Evolutionary conservation across 1,284 basidiomycete genomes (phyloP).

Genomic region (Apiotrichum domesticum): DNA sequence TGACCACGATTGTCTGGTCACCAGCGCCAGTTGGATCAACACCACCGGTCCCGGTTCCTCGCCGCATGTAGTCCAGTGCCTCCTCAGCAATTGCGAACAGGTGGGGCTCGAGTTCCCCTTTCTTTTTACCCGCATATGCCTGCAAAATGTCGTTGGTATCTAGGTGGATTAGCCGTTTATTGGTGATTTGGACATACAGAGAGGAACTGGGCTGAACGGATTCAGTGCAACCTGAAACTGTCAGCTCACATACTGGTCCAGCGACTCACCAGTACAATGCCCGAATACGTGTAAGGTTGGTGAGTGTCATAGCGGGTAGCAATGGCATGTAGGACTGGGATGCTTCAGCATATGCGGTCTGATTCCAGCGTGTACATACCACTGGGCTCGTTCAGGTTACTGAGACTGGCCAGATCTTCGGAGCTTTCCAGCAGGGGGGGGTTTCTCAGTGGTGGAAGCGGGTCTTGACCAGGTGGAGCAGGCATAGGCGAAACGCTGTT

Average conservation of each 20-base stretch:
- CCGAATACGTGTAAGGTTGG: conserved; percentile 97
- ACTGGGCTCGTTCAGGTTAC: conserved; percentile 95
- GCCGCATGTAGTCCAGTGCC: conserved; percentile 90
- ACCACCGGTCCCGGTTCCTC: conserved; percentile 48
- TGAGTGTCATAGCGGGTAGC: conserved; percentile 94
- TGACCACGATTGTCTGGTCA: conserved; percentile 98
- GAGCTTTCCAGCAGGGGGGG: conserved; percentile 93
- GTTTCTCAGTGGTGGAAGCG: conserved; percentile 87
- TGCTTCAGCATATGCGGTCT: background rate
- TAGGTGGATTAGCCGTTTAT: conserved; percentile 11
- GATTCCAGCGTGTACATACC: conserved; percentile 53
- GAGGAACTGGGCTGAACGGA: conserved; percentile 88
- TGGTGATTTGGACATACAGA: conserved; percentile 49
- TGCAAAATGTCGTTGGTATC: conserved; percentile 95
- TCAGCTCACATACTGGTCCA: conserved; percentile 1
- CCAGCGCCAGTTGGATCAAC: conserved; percentile 62
- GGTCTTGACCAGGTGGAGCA: conserved; percentile 25
- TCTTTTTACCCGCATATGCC: conserved; percentile 84
- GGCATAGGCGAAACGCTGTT: conserved; percentile 15
- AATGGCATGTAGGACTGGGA: conserved; percentile 87
- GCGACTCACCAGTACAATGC: conserved; percentile 58
- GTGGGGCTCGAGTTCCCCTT: conserved; percentile 96
- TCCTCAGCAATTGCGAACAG: conserved; percentile 99
- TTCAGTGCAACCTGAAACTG: conserved; percentile 76
- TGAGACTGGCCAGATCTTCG: conserved; percentile 95